Evolutionary conservation across 345 rosid species (phyloP).

Genomic region (Trapa incisa): DNA sequence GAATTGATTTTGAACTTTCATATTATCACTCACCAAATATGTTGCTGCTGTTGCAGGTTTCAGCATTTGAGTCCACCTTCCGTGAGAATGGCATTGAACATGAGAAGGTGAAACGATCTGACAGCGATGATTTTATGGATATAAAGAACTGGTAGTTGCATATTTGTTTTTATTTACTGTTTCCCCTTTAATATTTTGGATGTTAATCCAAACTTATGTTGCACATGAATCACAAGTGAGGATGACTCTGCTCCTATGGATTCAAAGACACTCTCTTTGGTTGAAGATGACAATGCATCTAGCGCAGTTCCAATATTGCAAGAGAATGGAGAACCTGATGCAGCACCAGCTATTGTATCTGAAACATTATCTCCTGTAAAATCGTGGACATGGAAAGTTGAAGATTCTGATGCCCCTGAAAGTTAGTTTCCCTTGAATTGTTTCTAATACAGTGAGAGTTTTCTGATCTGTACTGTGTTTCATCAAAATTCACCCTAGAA

Average conservation of each 20-base stretch:
- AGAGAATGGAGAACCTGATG: constrained; percentile 21
- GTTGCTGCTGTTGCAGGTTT: constrained; percentile 32
- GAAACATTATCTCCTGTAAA: constrained; percentile 27
- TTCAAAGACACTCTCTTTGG: constrained; percentile 18
- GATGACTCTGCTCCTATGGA: constrained; percentile 24
- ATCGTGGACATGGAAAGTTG: constrained; percentile 41
- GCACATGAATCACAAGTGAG: constrained; percentile 34
- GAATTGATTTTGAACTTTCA: not conserved
- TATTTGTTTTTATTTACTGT: constrained; percentile 7
- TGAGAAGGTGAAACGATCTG: constrained; percentile 31
- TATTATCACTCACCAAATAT: not conserved
- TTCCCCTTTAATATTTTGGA: constrained; percentile 2
- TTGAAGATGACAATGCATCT: constrained; percentile 27
- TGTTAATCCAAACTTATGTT: not conserved
- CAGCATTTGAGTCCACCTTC: constrained; percentile 36
- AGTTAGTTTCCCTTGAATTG: constrained; percentile 31
- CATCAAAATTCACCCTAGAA: not conserved
- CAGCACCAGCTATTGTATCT: constrained; percentile 16
- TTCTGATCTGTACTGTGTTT: not conserved
- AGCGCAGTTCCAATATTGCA: constrained; percentile 16
- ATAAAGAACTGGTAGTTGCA: constrained; percentile 37
- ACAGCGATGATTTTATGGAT: constrained; percentile 21
- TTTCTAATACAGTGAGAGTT: no score
- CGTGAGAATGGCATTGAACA: constrained; percentile 42
- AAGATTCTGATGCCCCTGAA: constrained; percentile 55